Evolutionary conservation across 1,284 basidiomycete genomes (phyloP).

Genomic region (Pyrrhoderma noxium): DNA sequence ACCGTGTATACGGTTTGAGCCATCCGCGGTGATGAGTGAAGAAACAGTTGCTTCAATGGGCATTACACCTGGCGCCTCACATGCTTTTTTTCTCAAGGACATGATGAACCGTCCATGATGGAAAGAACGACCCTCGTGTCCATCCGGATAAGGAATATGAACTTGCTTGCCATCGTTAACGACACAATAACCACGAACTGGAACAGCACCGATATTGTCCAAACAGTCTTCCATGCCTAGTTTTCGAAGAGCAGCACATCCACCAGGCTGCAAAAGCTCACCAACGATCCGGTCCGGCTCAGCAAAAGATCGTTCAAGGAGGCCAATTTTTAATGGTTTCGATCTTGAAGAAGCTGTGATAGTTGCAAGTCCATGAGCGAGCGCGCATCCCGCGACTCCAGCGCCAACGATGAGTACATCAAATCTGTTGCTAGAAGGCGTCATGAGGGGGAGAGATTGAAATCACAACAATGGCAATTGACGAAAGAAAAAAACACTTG

Average conservation of each 20-base stretch:
- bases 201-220: slow-evolving; percentile 84
- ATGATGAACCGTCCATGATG: slow-evolving; percentile 95
- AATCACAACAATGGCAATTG: too few species aligned
- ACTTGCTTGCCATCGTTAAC: slow-evolving; percentile 61
- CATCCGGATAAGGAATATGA: slow-evolving; percentile 84
- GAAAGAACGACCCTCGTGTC: slow-evolving; percentile 71
- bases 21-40: slow-evolving; percentile 58
- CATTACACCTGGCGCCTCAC: slow-evolving; percentile 52
- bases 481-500: too few species aligned
- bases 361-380: slow-evolving; percentile 66
- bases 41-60: slow-evolving; percentile 80
- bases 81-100: slow-evolving; percentile 65
- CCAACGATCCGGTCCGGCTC: slow-evolving; percentile 97
- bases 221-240: slow-evolving; percentile 75
- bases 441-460: background rate
- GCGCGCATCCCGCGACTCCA: slow-evolving; percentile 76
- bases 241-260: slow-evolving; percentile 68
- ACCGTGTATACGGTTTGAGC: slow-evolving; percentile 53
- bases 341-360: slow-evolving; percentile 33
- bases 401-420: slow-evolving; percentile 86
- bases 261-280: slow-evolving; percentile 93
- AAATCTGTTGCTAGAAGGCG: slow-evolving; percentile 31
- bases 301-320: slow-evolving; percentile 83
- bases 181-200: slow-evolving; percentile 85
- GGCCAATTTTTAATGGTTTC: slow-evolving; percentile 65